Percentiles rank a stretch among this genome's conserved stretches.
Conservation (phyloP, 257 asterid species). For the Leonotis leonurus region DNA sequence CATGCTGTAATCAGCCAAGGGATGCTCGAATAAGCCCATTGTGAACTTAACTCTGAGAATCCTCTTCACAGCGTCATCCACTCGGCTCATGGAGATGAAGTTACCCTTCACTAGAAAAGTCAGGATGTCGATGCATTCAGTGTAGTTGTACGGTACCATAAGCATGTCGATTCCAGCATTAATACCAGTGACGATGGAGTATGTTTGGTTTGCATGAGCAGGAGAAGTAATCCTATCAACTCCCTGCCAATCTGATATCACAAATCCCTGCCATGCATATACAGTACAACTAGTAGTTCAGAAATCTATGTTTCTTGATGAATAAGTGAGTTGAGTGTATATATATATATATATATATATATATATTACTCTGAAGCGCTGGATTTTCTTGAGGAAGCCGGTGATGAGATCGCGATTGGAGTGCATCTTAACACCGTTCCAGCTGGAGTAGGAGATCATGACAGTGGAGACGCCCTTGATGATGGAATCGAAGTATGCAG, state of each 20-base stretch:
- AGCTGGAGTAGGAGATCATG: conserved; percentile 48
- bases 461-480: conserved; percentile 43
- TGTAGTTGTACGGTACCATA: conserved; percentile 37
- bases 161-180: conserved; percentile 61
- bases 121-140: conserved; percentile 36
- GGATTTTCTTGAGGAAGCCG: conserved; percentile 27
- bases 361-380: conserved; percentile 28
- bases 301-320: background rate
- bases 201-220: conserved; percentile 35
- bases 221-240: conserved; percentile 42
- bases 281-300: too few relatives aligned
- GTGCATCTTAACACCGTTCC: conserved; percentile 43
- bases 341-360: background rate
- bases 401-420: conserved; percentile 38
- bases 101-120: conserved; percentile 28
- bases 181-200: conserved; percentile 35
- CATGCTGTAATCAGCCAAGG: conserved; percentile 35
- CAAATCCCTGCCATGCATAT: conserved; percentile 60
- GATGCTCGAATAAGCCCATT: conserved; percentile 42
- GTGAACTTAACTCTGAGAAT: conserved; percentile 42
- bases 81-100: conserved; percentile 24
- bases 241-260: conserved; percentile 49
- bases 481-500: conserved; percentile 31
- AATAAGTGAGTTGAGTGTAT: too few relatives aligned
- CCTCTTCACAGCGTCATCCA: conserved; percentile 44